Evolutionary conservation across 257 asterid species (phyloP).

Genomic region (Solanum corneliomulleri): DNA sequence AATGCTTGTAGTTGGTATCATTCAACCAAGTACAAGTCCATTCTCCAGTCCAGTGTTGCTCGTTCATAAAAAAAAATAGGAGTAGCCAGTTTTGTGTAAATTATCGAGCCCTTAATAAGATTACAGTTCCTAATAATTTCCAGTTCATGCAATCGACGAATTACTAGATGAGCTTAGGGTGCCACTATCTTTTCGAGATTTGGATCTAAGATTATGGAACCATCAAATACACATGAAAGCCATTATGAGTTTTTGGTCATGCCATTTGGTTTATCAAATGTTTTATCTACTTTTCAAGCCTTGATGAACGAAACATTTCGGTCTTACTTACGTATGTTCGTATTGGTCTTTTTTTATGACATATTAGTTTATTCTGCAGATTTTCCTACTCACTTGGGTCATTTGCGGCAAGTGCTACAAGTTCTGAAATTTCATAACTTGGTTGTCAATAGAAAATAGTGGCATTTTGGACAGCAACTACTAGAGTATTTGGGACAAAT

Average conservation of each 20-base stretch:
- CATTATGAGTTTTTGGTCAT: neutral
- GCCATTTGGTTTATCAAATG: neutral
- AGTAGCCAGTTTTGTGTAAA: neutral
- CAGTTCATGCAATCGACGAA: neutral
- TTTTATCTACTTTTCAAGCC: neutral
- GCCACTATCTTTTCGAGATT: neutral
- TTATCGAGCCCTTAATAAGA: neutral
- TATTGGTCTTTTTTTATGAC: neutral
- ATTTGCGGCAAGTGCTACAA: neutral
- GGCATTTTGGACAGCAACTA: neutral
- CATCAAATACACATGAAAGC: neutral
- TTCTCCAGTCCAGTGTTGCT: neutral
- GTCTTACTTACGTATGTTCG: neutral
- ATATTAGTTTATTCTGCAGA: neutral
- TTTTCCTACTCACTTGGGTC: neutral
- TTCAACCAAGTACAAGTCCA: neutral
- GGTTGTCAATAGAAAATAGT: neutral
- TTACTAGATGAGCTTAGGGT: neutral
- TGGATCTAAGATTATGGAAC: neutral
- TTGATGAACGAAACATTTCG: neutral
- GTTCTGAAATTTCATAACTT: neutral
- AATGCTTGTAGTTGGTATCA: neutral
- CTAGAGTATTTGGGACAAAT: neutral
- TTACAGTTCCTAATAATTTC: neutral
- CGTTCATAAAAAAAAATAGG: neutral